Base-by-base conservation (phyloP, 2,329 filamentous ascomycete genomes). In the Apiospora pterosperma region DNA sequence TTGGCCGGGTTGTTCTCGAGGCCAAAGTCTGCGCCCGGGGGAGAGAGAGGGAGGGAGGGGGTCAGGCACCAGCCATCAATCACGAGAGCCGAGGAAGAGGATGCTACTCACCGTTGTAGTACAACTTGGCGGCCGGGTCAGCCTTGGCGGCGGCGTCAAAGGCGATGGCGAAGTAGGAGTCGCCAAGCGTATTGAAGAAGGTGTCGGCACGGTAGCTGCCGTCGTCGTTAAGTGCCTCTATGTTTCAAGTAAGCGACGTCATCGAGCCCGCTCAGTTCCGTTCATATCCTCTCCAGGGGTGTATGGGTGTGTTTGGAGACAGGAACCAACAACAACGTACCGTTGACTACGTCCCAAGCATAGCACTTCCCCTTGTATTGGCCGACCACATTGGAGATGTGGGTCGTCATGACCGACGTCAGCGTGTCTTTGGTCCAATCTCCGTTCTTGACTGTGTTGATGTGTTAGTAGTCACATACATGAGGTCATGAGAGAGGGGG, bases 321-420 rank as follows among this genome's bases (percentile, higher is more conserved):
- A n/a, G n/a, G n/a, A n/a, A 14, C 14, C 23, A 21, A 5, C 21
- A 19, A 19, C 14, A 3, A 28, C 25, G 44, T 11, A 52, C 44
- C 84, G 69, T 87, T 87, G 16, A 86, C 79, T 1, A 87, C 84
- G 65, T 87, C 84, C 84, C 84, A 88, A 19, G 79, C 78, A 69
- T 82, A 81, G 72, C 84, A 85, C 52, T 79, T 76, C 44, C 81
- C 80, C 66, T 78, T 79, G 74, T 80, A 85, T 70, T 85, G 77
- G 16, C 70, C 74, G 5, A 80, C 79, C 19, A 80, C 80, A 65
- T 79, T 75, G 42, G 79, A 81, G 64, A 88, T 80, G 71, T 88
- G 85, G 65, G 81, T 82, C 69, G 83, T 77, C 68, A 89, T 76
- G 10, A 82, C 81, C 0, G 75, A 76, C 19, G 79, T 78, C 3